Conservation (phyloP, 495 filamentous ascomycete species). For the Glarea lozoyensis region DNA sequence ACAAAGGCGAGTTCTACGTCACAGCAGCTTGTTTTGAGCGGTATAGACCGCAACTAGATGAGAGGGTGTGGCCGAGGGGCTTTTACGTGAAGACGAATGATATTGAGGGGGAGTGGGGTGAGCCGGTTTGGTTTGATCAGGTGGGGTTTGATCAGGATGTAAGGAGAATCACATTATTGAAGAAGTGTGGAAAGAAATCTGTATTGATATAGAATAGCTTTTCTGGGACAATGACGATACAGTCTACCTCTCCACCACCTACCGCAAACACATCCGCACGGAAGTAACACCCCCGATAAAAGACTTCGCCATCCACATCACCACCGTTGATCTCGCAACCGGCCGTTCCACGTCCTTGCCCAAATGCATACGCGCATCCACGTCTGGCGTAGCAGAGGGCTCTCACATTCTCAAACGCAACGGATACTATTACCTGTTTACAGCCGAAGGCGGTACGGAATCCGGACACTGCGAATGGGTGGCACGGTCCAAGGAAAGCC, state of each 20-base stretch:
- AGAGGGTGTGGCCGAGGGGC: constrained; percentile 33
- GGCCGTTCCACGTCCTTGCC: constrained; percentile 23
- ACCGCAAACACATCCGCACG: constrained; percentile 5
- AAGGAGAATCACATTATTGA: constrained; percentile 3
- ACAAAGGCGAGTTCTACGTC: constrained; percentile 29
- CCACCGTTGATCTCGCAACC: constrained; percentile 22
- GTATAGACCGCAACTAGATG: constrained; percentile 34
- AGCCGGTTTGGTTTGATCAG: constrained; percentile 40
- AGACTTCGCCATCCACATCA: constrained; percentile 31
- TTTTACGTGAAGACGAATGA: constrained; percentile 39
- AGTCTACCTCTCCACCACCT: constrained; percentile 29
- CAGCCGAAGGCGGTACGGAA: constrained; percentile 43
- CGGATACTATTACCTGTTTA: constrained; percentile 38
- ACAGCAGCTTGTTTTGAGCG: constrained; percentile 32
- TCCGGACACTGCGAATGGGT: constrained; percentile 26
- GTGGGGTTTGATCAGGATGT: constrained; percentile 40
- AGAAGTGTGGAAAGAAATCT: neutral
- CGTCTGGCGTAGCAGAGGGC: constrained; percentile 29
- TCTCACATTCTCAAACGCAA: constrained; percentile 39
- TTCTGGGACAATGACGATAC: constrained; percentile 32
- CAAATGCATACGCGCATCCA: constrained; percentile 9
- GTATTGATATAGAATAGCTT: constrained; percentile 14
- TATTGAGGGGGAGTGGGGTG: constrained; percentile 36
- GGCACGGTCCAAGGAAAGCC: constrained; percentile 2
- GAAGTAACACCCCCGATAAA: neutral